Conservation (phyloP, 148 eudicot species). For the Rhododendron henanense region DNA sequence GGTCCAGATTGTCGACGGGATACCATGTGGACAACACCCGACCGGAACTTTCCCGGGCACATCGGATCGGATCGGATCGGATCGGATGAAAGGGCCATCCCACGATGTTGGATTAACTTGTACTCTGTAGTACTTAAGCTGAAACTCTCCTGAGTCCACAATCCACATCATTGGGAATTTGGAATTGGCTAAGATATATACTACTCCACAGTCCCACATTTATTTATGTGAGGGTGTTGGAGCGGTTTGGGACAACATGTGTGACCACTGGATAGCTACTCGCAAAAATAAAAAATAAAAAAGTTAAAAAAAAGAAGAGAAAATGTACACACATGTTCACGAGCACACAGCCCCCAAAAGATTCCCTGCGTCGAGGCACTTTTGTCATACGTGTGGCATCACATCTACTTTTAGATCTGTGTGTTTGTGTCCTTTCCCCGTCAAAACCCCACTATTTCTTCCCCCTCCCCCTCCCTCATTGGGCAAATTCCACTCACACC, state of each 20-base stretch:
- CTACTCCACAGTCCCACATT: neutral
- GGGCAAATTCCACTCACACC: neutral
- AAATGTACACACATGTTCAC: neutral
- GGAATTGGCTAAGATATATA: too few species aligned
- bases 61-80: too few species aligned
- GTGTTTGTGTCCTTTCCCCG: neutral
- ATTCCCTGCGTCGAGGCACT: slow-evolving; percentile 10
- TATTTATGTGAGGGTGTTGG: neutral
- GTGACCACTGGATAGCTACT: neutral
- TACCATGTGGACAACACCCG: too few species aligned
- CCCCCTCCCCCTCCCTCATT: too few species aligned
- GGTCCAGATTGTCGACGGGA: too few species aligned
- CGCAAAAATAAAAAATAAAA: neutral
- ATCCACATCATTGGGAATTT: too few species aligned
- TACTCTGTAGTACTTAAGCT: too few species aligned
- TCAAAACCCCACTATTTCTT: neutral
- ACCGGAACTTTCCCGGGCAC: too few species aligned
- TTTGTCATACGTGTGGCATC: slow-evolving; percentile 23
- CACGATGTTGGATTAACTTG: too few species aligned
- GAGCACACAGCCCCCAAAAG: slow-evolving; percentile 6
- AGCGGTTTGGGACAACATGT: neutral
- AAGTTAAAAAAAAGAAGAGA: neutral
- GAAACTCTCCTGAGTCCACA: too few species aligned
- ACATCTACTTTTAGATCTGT: slow-evolving; percentile 10
- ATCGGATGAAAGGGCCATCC: too few species aligned